phyloP scores from a whole-genome alignment of 2,329 filamentous ascomycete genomes.

The Botrytis paeoniae region DNA sequence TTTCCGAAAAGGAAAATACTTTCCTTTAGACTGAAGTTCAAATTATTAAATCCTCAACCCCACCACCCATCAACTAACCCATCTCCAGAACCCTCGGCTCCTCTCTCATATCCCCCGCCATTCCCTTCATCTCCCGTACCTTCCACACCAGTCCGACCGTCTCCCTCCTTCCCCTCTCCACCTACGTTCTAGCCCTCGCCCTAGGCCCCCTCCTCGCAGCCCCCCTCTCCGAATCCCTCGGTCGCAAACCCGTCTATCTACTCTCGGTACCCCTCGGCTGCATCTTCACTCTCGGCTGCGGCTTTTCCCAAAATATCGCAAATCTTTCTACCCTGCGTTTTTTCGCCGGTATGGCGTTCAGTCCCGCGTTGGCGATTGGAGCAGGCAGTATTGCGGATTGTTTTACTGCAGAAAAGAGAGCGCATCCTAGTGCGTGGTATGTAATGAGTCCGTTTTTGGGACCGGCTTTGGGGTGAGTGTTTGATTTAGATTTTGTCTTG shows the following conservation, averaged over 20 bases:
- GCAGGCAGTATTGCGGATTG: conserved; percentile 51
- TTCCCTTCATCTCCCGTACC: background rate
- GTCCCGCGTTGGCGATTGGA: conserved; percentile 42
- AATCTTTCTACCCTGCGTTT: conserved; percentile 47
- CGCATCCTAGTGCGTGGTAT: conserved; percentile 45
- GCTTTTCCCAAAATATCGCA: conserved; percentile 51
- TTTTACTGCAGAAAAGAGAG: conserved; percentile 44
- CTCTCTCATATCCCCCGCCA: background rate
- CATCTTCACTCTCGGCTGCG: conserved; percentile 61
- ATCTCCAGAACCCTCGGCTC: background rate
- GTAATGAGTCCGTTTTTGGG: conserved; percentile 51
- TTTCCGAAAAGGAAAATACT: background rate
- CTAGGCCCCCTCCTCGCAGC: conserved; percentile 59
- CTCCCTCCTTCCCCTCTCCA: conserved; percentile 20
- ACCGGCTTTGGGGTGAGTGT: conserved; percentile 48
- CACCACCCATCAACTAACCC: background rate
- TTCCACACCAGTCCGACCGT: background rate
- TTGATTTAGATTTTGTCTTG: background rate
- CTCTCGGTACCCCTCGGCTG: conserved; percentile 48
- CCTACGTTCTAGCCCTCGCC: conserved; percentile 59
- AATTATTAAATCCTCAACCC: background rate
- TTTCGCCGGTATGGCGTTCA: conserved; percentile 46
- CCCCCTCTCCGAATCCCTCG: conserved; percentile 59
- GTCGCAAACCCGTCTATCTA: conserved; percentile 44
- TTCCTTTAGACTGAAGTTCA: background rate